Percentiles rank a stretch among this genome's conserved stretches.
Conservation (phyloP, 192 early-diverging fungal species). For the Anaeromyces robustus region DNA sequence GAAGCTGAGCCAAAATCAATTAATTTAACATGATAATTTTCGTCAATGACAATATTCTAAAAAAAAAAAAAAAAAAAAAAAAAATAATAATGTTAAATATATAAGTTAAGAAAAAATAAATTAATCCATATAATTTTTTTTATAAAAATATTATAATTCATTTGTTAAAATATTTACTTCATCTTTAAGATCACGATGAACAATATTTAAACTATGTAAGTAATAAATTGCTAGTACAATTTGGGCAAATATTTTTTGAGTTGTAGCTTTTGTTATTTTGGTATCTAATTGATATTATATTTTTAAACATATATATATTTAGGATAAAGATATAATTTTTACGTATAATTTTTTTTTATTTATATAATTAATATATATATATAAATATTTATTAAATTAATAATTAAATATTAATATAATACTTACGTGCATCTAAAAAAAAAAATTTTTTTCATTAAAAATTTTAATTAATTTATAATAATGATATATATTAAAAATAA, state of each 20-base stretch:
- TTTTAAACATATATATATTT: too few species aligned
- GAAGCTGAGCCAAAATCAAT: constrained; percentile 51
- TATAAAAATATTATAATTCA: too few species aligned
- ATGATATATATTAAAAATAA: too few species aligned
- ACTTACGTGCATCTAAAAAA: constrained; percentile 8
- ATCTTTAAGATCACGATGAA: constrained; percentile 30
- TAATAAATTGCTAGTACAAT: constrained; percentile 24
- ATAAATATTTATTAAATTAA: too few species aligned
- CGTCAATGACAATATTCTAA: constrained; percentile 41
- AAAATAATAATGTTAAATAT: too few species aligned
- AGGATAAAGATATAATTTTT: too few species aligned
- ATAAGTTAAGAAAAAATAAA: too few species aligned
- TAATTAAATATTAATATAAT: constrained; percentile 1
- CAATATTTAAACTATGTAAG: constrained; percentile 14
- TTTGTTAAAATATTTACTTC: constrained; percentile 10
- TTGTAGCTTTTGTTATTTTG: constrained; percentile 9
- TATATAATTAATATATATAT: not conserved
- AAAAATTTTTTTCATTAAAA: too few species aligned
- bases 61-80: too few species aligned
- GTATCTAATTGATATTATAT: constrained; percentile 3
- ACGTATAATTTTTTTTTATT: too few species aligned
- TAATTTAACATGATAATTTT: constrained; percentile 31
- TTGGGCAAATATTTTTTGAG: constrained; percentile 20
- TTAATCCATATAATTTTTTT: too few species aligned
- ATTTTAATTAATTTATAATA: too few species aligned